Conservation (phyloP, 306 rosid species). For the Fragaria ananassa region DNA sequence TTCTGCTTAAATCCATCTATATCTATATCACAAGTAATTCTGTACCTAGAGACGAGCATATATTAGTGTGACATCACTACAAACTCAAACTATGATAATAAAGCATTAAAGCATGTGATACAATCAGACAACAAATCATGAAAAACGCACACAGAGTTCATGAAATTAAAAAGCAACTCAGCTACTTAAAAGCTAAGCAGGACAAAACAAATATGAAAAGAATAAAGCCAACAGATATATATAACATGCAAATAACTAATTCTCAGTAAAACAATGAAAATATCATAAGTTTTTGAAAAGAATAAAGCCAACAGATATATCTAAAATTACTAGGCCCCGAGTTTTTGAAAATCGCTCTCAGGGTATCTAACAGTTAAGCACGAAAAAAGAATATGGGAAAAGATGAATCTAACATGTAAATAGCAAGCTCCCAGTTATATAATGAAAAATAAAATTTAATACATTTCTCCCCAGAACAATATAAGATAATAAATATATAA, state of each 20-base stretch:
- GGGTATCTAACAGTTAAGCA: neutral
- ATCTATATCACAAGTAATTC: constrained; percentile 41
- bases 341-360: neutral
- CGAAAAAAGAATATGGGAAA: neutral
- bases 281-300: neutral
- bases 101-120: neutral
- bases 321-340: neutral
- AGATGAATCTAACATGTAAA: neutral
- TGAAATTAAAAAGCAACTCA: constrained; percentile 13
- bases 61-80: constrained; percentile 16
- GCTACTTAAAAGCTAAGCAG: neutral
- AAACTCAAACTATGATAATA: neutral
- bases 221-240: neutral
- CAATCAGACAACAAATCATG: constrained; percentile 9
- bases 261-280: neutral
- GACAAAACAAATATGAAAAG: neutral
- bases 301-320: too few species aligned
- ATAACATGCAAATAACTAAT: neutral
- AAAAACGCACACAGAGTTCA: neutral
- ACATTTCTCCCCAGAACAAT: too few species aligned
- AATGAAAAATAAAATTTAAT: neutral
- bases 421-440: neutral
- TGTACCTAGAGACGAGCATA: constrained; percentile 32
- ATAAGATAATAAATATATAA: neutral
- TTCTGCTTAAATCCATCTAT: constrained; percentile 44